Evolutionary conservation across 2,329 filamentous ascomycete species (phyloP), one percentile per base, ranked within the genome.

Genomic region (Penicillium sp.): DNA sequence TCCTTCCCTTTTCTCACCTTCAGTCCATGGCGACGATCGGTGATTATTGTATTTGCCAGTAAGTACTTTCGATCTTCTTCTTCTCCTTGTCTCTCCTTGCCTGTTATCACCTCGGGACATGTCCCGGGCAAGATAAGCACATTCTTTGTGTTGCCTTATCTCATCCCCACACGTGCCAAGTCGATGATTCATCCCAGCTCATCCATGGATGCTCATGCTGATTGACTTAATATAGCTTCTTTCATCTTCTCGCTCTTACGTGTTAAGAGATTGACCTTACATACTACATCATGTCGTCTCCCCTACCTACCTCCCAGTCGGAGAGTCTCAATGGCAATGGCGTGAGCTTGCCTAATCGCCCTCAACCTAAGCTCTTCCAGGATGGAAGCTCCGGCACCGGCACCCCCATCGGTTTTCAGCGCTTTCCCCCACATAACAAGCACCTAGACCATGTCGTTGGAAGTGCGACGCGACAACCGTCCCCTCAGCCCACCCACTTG

Each of bases 401-500:
- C 10, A 72, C 69, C 28, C 69, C 69, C 34, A 68, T 70, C 53
- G 69, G 69, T 19, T 72, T 72, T 56, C 69, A 72, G 55, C 60
- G 69, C 43, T 67, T 59, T 28, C 69, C 64, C n/a, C 48, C 48
- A 48, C 71, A 74, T 57, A 79, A 82, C 67, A 82, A 81, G 67
- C 71, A 79, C 54, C 72, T 83, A 43, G 77, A 82, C 46, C 72
- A 75, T 58, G 75, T 77, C 51, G 69, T 76, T 45, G 69, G 75
- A 34, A 72, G 74, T 8, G 76, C 75, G 32, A 70, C 73, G 63
- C 82, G 87, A 49, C 80, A 85, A 55, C 87, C 90, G 22, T 95
- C 90, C 48, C 88, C 89, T 22, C 87, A 94, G 66, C 88, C 90
- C 24, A 90, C 88, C 51, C 88, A 95, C 69, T 77, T 95, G 68